A percentile compares a stretch with the other conserved stretches of the same genome.
Conservation (phyloP, 2,329 filamentous ascomycete species). For the Penicillium digitatum region DNA sequence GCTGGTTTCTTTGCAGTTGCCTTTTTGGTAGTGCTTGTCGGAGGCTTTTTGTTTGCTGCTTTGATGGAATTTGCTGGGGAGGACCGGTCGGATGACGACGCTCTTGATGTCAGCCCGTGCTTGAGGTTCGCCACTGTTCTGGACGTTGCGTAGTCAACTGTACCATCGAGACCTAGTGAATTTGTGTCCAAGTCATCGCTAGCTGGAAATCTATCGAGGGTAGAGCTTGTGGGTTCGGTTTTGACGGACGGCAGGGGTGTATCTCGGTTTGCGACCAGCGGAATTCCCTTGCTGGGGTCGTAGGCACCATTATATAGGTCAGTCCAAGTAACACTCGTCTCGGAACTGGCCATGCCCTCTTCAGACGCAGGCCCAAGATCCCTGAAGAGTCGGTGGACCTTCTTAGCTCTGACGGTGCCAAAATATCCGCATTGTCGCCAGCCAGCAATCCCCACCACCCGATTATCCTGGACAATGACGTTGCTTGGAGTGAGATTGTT, state of each 20-base stretch:
- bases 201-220: conserved; percentile 30
- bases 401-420: conserved; percentile 32
- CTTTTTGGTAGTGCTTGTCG: conserved; percentile 34
- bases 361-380: conserved; percentile 20
- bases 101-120: conserved; percentile 33
- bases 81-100: conserved; percentile 37
- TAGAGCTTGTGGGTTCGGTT: conserved; percentile 30
- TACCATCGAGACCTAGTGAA: conserved; percentile 25
- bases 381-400: conserved; percentile 34
- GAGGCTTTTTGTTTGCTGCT: conserved; percentile 33
- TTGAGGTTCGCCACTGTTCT: conserved; percentile 42
- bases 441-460: conserved; percentile 38
- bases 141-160: conserved; percentile 34
- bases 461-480: conserved; percentile 37
- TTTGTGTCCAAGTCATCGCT: conserved; percentile 29
- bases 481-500: conserved; percentile 39
- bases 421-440: conserved; percentile 43
- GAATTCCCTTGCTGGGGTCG: conserved; percentile 13
- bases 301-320: conserved; percentile 35
- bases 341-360: conserved; percentile 11
- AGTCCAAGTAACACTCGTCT: conserved; percentile 28
- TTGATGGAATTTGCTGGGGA: conserved; percentile 40
- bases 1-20: conserved; percentile 39
- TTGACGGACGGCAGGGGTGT: conserved; percentile 32
- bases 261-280: conserved; percentile 15